These are phyloP conservation scores for Candida easanensis DNA, from an alignment of 805 yeast genomes.

Conservation along the genomic window DNA sequence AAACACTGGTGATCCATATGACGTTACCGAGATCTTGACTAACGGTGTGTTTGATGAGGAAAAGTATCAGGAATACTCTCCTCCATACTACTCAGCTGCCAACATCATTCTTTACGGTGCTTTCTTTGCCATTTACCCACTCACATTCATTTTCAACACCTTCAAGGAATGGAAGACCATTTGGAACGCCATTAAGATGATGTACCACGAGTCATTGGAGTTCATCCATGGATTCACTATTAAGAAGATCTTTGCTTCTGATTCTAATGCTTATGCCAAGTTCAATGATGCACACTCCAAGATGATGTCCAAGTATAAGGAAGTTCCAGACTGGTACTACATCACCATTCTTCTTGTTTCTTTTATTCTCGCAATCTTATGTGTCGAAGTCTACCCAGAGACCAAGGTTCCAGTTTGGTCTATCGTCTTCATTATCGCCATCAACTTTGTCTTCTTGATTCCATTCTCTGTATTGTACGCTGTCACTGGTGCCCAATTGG, in stretches of 20 bases:
- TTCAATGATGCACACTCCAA: slow-evolving; percentile 31
- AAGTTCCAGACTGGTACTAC: slow-evolving; percentile 55
- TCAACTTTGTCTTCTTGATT: slow-evolving; percentile 48
- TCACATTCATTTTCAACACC: slow-evolving; percentile 45
- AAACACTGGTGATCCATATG: slow-evolving; percentile 46
- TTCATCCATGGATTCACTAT: slow-evolving; percentile 3
- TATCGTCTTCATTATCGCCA: slow-evolving; percentile 48
- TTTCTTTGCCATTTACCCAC: slow-evolving; percentile 43
- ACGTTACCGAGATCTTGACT: slow-evolving; percentile 45
- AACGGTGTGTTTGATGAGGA: slow-evolving; percentile 44
- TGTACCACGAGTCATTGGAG: slow-evolving; percentile 6
- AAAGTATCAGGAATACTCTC: slow-evolving; percentile 52
- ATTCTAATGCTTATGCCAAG: slow-evolving; percentile 4
- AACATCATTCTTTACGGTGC: slow-evolving; percentile 58
- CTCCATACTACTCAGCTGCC: slow-evolving; percentile 66
- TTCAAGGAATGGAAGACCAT: slow-evolving; percentile 42
- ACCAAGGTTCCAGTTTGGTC: slow-evolving; percentile 60
- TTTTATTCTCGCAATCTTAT: slow-evolving; percentile 41
- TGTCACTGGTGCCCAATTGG: slow-evolving; percentile 45
- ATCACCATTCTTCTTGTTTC: slow-evolving; percentile 40
- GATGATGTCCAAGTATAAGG: slow-evolving; percentile 55
- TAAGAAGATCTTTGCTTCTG: background rate
- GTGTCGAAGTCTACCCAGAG: slow-evolving; percentile 42
- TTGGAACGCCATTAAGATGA: slow-evolving; percentile 9
- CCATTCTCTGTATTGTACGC: slow-evolving; percentile 48